These are phyloP conservation scores for Colletotrichum agaves DNA, from an alignment of 2,329 filamentous ascomycete species.

Conservation along the genomic window DNA sequence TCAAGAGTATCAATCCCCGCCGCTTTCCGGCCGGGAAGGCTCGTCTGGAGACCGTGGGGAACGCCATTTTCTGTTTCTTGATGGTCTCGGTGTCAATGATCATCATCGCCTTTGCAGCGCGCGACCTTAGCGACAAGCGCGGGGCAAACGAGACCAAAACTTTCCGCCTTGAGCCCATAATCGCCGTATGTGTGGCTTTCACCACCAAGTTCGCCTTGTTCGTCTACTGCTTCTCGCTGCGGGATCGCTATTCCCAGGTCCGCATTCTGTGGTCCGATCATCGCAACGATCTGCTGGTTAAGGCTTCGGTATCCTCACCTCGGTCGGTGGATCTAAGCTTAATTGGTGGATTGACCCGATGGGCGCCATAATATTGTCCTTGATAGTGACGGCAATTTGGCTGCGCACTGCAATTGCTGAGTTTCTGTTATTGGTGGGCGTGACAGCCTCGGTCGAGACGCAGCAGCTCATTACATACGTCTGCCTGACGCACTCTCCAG, in stretches of 20 bases:
- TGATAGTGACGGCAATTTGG: conserved; percentile 84
- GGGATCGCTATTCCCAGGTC: conserved; percentile 91
- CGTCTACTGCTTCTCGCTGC: conserved; percentile 89
- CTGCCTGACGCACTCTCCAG: conserved; percentile 90
- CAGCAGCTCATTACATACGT: conserved; percentile 97
- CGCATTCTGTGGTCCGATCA: conserved; percentile 97
- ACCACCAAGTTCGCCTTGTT: conserved; percentile 86
- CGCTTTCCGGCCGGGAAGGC: conserved; percentile 94
- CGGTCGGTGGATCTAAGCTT: conserved; percentile 86
- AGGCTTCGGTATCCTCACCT: conserved; percentile 92
- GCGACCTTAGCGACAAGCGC: conserved; percentile 69
- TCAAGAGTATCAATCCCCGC: conserved; percentile 84
- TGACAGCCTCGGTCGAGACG: conserved; percentile 84
- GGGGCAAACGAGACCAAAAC: conserved; percentile 62
- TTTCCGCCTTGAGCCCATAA: conserved; percentile 85
- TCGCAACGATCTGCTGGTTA: conserved; percentile 94
- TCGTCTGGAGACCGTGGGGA: conserved; percentile 93
- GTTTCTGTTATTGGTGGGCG: conserved; percentile 90
- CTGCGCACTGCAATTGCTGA: conserved; percentile 85
- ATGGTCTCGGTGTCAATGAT: conserved; percentile 94
- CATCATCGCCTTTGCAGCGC: conserved; percentile 86
- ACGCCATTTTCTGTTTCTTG: conserved; percentile 95
- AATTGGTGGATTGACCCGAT: conserved; percentile 95
- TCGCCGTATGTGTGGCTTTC: conserved; percentile 87
- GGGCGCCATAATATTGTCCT: conserved; percentile 87